Conservation (phyloP, 495 filamentous ascomycete species). For the Neurospora cerealis region DNA sequence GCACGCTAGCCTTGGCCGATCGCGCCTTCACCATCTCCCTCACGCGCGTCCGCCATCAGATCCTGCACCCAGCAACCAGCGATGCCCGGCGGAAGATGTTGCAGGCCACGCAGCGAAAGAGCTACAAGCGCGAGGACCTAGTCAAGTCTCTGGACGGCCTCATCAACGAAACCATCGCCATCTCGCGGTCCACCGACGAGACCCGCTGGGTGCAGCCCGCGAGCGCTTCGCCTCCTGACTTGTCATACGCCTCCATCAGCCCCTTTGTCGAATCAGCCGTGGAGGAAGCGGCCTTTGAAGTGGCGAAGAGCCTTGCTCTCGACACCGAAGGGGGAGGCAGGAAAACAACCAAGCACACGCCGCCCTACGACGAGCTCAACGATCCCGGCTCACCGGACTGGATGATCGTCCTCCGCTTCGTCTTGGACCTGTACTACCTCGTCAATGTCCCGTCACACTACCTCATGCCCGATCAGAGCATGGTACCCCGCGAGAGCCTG, state of each 20-base stretch:
- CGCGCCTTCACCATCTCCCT: constrained; percentile 18
- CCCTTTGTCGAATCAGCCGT: neutral
- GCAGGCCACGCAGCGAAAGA: neutral
- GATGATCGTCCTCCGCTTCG: constrained; percentile 24
- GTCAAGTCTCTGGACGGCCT: neutral
- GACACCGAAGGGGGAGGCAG: neutral
- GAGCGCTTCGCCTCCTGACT: neutral
- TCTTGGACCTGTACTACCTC: constrained; percentile 29
- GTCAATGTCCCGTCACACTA: constrained; percentile 29
- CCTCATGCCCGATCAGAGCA: constrained; percentile 28
- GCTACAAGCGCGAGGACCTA: neutral
- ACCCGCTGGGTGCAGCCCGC: neutral
- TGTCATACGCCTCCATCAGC: neutral
- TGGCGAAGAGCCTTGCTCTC: neutral
- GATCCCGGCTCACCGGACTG: constrained; percentile 20
- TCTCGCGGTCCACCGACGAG: neutral
- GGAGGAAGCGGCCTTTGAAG: neutral
- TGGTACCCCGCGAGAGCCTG: constrained; percentile 30
- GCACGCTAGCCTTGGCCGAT: constrained; percentile 23
- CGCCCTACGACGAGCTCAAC: constrained; percentile 24
- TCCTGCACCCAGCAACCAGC: neutral
- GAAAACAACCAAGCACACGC: neutral
- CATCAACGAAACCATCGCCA: neutral
- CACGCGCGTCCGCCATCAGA: constrained; percentile 11
- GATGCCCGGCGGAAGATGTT: neutral